Evolutionary conservation across 345 rosid genomes (phyloP).

Genomic region (Balakata baccata): DNA sequence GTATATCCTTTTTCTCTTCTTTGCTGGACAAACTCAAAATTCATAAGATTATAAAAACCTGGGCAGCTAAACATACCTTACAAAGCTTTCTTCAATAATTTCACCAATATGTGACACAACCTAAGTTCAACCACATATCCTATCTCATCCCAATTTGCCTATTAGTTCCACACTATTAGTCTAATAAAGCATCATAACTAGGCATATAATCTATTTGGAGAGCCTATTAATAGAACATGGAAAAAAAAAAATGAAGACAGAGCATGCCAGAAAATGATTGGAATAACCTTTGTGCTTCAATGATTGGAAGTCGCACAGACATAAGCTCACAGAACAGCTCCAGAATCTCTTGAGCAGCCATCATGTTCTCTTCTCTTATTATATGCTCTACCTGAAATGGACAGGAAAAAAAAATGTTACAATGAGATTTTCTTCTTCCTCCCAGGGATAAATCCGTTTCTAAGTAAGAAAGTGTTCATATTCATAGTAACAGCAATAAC

Average conservation of each 20-base stretch:
- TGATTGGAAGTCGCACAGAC: conserved; percentile 85
- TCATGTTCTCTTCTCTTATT: conserved; percentile 93
- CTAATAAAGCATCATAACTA: neutral
- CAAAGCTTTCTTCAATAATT: neutral
- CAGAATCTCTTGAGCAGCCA: conserved; percentile 96
- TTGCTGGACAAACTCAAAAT: neutral
- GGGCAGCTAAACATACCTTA: neutral
- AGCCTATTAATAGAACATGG: neutral
- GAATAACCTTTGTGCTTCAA: conserved; percentile 79
- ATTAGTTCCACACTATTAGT: neutral
- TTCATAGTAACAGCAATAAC: neutral
- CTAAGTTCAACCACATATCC: neutral
- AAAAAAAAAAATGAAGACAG: conserved; percentile 3
- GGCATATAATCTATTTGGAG: neutral
- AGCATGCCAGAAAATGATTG: neutral
- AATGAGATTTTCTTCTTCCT: neutral
- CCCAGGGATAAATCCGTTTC: neutral
- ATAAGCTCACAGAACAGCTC: conserved; percentile 88
- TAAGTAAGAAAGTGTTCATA: neutral
- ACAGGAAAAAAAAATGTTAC: neutral
- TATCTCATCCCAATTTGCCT: neutral
- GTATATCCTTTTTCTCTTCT: too few species aligned
- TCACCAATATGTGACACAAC: neutral
- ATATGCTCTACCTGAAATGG: conserved; percentile 82
- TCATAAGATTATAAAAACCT: neutral